Conservation (phyloP, 495 filamentous ascomycete genomes). For the Penicillium roqueforti region DNA sequence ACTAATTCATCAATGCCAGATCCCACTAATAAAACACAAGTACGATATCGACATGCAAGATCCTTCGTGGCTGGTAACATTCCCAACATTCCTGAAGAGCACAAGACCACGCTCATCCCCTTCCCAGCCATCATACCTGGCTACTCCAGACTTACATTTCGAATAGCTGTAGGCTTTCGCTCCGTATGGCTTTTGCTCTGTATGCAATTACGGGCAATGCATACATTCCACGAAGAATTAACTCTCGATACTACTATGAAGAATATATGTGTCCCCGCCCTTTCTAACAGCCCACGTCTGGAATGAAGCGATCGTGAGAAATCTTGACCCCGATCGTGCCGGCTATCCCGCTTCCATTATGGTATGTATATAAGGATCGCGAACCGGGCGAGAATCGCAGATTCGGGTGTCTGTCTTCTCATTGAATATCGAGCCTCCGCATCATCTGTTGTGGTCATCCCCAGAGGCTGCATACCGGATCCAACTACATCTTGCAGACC, state of each 20-base stretch:
- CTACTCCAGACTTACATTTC: not conserved
- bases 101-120: not conserved
- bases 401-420: not conserved
- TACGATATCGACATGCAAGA: not conserved
- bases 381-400: not conserved
- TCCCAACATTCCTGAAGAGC: conserved; percentile 10
- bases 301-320: conserved; percentile 10
- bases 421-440: not conserved
- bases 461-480: not conserved
- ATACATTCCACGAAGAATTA: not conserved
- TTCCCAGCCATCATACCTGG: not conserved
- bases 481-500: not conserved
- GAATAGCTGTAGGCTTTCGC: not conserved
- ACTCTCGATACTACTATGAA: not conserved
- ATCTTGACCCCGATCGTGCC: not conserved
- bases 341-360: not conserved
- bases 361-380: conserved; percentile 2
- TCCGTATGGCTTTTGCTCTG: not conserved
- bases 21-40: not conserved
- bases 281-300: conserved; percentile 6
- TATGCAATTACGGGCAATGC: not conserved
- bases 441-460: not conserved
- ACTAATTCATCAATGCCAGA: not conserved
- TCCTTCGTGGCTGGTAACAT: conserved; percentile 17
- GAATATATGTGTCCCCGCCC: not conserved